Base-by-base conservation (phyloP, 805 yeast genomes). In the Hanseniaspora singularis region DNA sequence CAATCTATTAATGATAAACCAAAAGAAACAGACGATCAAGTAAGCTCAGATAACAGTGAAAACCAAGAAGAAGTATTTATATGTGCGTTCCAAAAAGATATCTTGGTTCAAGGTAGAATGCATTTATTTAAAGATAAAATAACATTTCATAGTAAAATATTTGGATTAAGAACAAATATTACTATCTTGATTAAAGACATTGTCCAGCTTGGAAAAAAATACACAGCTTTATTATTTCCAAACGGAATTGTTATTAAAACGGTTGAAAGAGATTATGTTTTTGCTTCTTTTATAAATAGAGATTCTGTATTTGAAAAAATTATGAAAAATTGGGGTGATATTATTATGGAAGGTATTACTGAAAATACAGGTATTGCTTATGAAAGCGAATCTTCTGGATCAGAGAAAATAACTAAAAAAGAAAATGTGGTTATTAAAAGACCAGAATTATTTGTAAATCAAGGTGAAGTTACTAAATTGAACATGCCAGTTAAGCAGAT, bases 221-320 rank as follows among this genome's bases (percentile, higher is more conserved):
- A 74, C 14, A 79, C 86, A 0, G 81, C 79, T 0, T 78, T 76
- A 0, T 64, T 81, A 14, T 77, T 81, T 51, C 86, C 86, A 5
- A 81, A 80, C 56, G 85, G 82, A 0, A 71, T 81, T 51, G 69
- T 71, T 37, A 70, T 81, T 19, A 70, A 74, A 48, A 80, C 87
- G 1, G 61, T 77, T 40, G 82, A 79, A 54, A 74, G 72, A 22
- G 74, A 71, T 53, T 76, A 73, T 56, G 68, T 70, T 0, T 81
- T 81, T 66, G 85, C 85, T 0, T 72, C 81, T 0, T 74, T 81
- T 51, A 64, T 78, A 23, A 66, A 77, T 3, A 67, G 88, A 53
- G 88, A 81, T 59, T 40, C 64, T 1, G 64, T 69, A 1, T 69
- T 67, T 53, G 70, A 68, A 45, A 58, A 74, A 30, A 71, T 83